Evolutionary conservation across 495 filamentous ascomycete genomes (phyloP), one percentile per base, ranked within the genome.

Genomic region (Daldinia decipiens): DNA sequence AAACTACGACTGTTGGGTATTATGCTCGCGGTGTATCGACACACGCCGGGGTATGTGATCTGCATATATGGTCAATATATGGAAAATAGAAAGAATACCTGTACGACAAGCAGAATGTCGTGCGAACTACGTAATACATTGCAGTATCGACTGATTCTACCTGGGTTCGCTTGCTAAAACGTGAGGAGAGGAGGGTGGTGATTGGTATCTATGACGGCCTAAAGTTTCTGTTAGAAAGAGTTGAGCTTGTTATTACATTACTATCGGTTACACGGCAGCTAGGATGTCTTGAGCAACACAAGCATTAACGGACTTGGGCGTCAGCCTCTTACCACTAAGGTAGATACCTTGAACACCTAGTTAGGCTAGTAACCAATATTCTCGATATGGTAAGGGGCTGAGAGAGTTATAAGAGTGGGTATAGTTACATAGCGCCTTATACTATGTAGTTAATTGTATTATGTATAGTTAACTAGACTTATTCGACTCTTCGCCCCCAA

Each of bases 241-340:
- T 58, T 71, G 68, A 71, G 62, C 68, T 71, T 71, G 59, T 71
- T 66, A 71, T 71, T 71, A 62, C 68, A 71, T 58, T 29, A 19
- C 57, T 31, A 52, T 58, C 34, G 34, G 68, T 71, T 62, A 62
- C 68, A 66, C 68, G 40, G 34, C 68, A 71, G 68, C 58, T 43
- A 15, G 40, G 26, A 45, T 62, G 50, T 26, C 62, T 53, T 45
- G 26, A 39, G 38, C 11, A 51, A 59, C 43, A 34, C 38, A 45
- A 19, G 19, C 17, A 47, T 47, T 52, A 58, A 21, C 43, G 51
- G 58, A 58, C 59, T 47, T 24, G 34, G 34, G 69, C 47, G 59
- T 55, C 50, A 64, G 58, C 24, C 56, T 43, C 36, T 39, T 39
- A 21, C n/a, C 1, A 36, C 5, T 1, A 36, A 2, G 0, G 34